Evolutionary conservation across 345 rosid genomes (phyloP).

Genomic region (Gynandropsis gynandra): DNA sequence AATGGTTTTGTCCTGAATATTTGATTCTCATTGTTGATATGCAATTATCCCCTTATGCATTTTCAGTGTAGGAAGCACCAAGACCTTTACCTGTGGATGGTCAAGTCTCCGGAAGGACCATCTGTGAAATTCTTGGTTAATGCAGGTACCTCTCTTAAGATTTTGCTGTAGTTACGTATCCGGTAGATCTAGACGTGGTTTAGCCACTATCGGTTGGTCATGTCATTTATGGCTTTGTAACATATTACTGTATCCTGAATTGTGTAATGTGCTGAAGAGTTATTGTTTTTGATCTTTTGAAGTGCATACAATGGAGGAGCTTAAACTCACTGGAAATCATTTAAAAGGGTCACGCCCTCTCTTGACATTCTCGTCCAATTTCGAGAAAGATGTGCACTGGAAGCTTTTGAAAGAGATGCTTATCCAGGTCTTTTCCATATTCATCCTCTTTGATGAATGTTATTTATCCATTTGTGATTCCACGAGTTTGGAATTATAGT

Average conservation of each 20-base stretch:
- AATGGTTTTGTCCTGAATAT: background rate
- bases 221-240: background rate
- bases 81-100: constrained; percentile 83
- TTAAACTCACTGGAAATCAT: constrained; percentile 83
- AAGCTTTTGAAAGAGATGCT: constrained; percentile 73
- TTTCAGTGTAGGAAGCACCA: constrained; percentile 76
- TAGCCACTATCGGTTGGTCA: background rate
- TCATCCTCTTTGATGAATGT: background rate
- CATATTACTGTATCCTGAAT: background rate
- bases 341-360: constrained; percentile 64
- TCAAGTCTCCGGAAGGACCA: constrained; percentile 61
- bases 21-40: background rate
- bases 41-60: background rate
- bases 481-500: background rate
- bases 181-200: background rate
- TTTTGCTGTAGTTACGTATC: background rate
- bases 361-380: constrained; percentile 59
- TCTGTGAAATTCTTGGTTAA: constrained; percentile 78
- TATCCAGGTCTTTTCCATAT: constrained; percentile 33
- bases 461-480: background rate
- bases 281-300: constrained; percentile 11
- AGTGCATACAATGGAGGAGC: constrained; percentile 78
- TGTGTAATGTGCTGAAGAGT: background rate
- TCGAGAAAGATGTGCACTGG: constrained; percentile 59
- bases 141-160: constrained; percentile 40